A percentile compares a stretch with the other conserved stretches of the same genome.
These are phyloP conservation scores for Bolboschoenoplectus hybrid DNA, from an alignment of 202 grass and related monocot genomes.

Conservation along the genomic window DNA sequence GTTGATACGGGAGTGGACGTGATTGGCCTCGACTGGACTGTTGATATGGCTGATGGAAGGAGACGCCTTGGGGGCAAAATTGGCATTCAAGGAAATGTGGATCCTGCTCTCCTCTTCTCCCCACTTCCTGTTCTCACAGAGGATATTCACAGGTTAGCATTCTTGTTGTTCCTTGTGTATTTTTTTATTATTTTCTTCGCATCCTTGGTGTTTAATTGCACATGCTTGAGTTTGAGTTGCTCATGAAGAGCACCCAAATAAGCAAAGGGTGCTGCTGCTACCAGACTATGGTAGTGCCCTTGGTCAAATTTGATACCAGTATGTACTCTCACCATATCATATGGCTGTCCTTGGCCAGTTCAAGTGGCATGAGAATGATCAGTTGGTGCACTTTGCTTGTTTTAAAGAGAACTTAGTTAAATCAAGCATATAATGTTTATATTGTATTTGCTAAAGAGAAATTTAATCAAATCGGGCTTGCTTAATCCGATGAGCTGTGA, in stretches of 20 bases:
- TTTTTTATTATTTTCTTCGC: conserved; percentile 6
- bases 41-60: conserved; percentile 97
- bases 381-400: background rate
- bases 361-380: background rate
- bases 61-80: conserved; percentile 69
- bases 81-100: conserved; percentile 90
- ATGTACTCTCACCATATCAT: background rate
- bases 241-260: conserved; percentile 6
- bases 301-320: conserved; percentile 8
- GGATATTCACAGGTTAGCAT: conserved; percentile 84
- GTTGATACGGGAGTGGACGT: conserved; percentile 82
- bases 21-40: conserved; percentile 99
- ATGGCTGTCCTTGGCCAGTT: background rate
- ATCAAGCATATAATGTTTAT: background rate
- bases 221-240: background rate
- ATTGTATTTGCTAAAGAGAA: background rate
- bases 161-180: background rate
- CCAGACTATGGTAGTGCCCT: background rate
- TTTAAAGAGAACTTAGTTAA: background rate
- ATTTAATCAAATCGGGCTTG: background rate
- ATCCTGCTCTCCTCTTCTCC: conserved; percentile 83
- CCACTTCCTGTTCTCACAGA: conserved; percentile 77
- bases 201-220: background rate
- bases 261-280: background rate
- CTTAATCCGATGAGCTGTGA: background rate